Conservation (phyloP, 129 eudicot genomes). For the Helianthus annuus region DNA sequence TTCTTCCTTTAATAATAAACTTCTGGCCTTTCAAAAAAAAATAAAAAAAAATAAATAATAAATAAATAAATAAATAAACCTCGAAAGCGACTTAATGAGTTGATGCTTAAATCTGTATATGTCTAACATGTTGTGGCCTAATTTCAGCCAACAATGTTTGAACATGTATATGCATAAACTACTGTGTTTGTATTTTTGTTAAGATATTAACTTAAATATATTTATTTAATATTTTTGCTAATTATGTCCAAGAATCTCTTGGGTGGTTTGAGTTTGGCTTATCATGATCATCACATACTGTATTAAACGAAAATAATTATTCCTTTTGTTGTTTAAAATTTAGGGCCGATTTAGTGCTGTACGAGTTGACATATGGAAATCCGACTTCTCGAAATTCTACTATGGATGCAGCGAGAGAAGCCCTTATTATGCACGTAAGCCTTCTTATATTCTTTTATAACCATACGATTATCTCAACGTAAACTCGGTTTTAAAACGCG, state of each 20-base stretch:
- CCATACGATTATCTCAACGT: neutral
- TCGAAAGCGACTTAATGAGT: neutral
- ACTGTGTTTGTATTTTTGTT: neutral
- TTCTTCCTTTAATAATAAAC: too few species aligned
- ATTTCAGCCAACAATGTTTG: neutral
- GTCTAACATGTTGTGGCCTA: neutral
- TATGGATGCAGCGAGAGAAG: slow-evolving; percentile 91
- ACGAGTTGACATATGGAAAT: slow-evolving; percentile 80
- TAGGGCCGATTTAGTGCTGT: slow-evolving; percentile 55
- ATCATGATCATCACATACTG: neutral
- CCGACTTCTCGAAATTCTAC: slow-evolving; percentile 64
- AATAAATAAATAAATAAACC: neutral
- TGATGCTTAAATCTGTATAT: neutral
- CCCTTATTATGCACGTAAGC: slow-evolving; percentile 80
- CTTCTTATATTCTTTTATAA: neutral
- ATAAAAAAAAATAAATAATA: too few species aligned
- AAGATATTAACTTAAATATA: neutral
- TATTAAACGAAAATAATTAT: slow-evolving; percentile 3
- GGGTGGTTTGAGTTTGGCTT: neutral
- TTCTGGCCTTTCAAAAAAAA: too few species aligned
- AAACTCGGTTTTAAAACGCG: too few species aligned
- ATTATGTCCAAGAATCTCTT: neutral
- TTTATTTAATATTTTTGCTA: neutral
- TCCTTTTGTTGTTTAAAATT: neutral
- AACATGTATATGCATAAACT: neutral